Conservation (phyloP, 164 flowering plant genomes). For the Sedum album region DNA sequence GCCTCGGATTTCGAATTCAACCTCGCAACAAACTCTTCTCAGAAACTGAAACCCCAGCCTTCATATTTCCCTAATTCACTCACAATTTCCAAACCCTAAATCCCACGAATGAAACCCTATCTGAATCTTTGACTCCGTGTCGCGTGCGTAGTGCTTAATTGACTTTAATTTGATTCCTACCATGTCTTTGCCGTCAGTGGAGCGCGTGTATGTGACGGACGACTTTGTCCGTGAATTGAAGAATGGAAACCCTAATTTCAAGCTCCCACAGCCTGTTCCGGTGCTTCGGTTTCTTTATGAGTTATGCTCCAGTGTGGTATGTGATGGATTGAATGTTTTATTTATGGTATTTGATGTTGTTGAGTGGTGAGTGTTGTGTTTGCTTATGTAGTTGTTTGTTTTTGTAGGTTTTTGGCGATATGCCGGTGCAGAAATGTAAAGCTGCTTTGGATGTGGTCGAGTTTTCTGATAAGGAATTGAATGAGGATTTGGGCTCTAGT, state of each 20-base stretch:
- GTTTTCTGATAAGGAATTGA: conserved; percentile 41
- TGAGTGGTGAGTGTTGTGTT: background rate
- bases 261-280: conserved; percentile 40
- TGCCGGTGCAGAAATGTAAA: conserved; percentile 76
- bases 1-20: too few relatives aligned
- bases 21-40: too few relatives aligned
- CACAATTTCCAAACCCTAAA: too few relatives aligned
- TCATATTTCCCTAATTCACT: too few relatives aligned
- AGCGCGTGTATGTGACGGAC: conserved; percentile 58
- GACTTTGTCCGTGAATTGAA: conserved; percentile 65
- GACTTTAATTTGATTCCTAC: too few relatives aligned
- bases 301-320: conserved; percentile 69
- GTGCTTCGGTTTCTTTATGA: conserved; percentile 74
- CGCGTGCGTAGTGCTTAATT: too few relatives aligned
- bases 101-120: too few relatives aligned
- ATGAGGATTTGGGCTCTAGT: conserved; percentile 49
- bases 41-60: too few relatives aligned
- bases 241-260: conserved; percentile 39
- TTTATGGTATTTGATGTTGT: background rate
- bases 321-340: conserved; percentile 6
- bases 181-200: conserved; percentile 60
- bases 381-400: background rate
- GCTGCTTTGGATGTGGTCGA: conserved; percentile 59
- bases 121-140: too few relatives aligned
- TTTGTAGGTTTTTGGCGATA: conserved; percentile 68